Conservation (phyloP, 2,329 filamentous ascomycete species). For the Torrubiella hemipterigena region DNA sequence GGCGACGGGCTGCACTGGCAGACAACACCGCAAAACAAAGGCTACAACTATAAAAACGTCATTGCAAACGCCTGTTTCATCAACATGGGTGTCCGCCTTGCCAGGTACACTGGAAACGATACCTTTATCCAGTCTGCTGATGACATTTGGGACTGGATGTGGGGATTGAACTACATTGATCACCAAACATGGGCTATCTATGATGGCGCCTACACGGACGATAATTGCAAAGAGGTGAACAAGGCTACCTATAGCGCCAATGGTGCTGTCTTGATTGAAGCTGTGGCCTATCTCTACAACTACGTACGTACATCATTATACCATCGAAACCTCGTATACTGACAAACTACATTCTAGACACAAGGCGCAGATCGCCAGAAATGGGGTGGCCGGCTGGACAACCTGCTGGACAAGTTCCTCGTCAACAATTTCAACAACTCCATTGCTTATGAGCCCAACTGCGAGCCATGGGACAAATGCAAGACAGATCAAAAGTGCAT, state of each 20-base stretch:
- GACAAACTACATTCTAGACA: slow-evolving; percentile 4
- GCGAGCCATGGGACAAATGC: slow-evolving; percentile 42
- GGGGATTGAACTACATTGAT: slow-evolving; percentile 44
- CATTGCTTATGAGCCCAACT: slow-evolving; percentile 48
- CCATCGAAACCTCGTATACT: background rate
- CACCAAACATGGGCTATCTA: slow-evolving; percentile 30
- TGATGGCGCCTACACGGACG: slow-evolving; percentile 46
- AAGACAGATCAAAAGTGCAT: slow-evolving; percentile 51
- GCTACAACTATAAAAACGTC: slow-evolving; percentile 64
- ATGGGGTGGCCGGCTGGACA: slow-evolving; percentile 39
- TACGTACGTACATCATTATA: slow-evolving; percentile 21
- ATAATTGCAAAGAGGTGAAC: slow-evolving; percentile 44
- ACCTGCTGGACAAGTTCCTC: slow-evolving; percentile 22
- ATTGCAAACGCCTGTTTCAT: slow-evolving; percentile 52
- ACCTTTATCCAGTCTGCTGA: slow-evolving; percentile 54
- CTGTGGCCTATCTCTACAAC: slow-evolving; percentile 54
- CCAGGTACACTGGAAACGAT: slow-evolving; percentile 53
- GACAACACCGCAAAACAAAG: slow-evolving; percentile 60
- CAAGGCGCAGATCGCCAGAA: slow-evolving; percentile 27
- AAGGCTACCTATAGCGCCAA: slow-evolving; percentile 49
- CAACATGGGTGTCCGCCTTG: slow-evolving; percentile 54
- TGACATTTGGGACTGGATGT: slow-evolving; percentile 51
- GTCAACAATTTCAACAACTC: slow-evolving; percentile 39
- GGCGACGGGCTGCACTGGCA: slow-evolving; percentile 66
- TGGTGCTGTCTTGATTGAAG: slow-evolving; percentile 43